Conservation (phyloP, 2,329 filamentous ascomycete genomes). For the Claviceps paspali region DNA sequence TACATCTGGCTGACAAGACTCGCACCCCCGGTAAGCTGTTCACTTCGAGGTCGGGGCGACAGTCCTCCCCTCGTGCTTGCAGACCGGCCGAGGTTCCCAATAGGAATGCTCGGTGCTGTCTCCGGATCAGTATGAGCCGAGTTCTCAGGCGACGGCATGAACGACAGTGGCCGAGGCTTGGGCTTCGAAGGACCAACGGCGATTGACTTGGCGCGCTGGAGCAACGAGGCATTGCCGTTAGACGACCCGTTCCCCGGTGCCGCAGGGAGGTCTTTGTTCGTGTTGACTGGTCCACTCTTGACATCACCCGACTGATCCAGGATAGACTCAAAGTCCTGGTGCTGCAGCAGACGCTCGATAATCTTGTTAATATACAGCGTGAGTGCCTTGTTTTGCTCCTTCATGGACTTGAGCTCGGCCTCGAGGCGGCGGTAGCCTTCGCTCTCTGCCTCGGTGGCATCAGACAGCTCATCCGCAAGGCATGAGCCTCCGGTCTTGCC, state of each 20-base stretch:
- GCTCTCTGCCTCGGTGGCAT: slow-evolving; percentile 43
- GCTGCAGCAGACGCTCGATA: slow-evolving; percentile 83
- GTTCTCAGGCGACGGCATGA: slow-evolving; percentile 28
- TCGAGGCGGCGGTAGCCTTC: slow-evolving; percentile 56
- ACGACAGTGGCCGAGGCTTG: slow-evolving; percentile 40
- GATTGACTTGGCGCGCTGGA: slow-evolving; percentile 48
- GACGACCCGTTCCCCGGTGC: slow-evolving; percentile 31
- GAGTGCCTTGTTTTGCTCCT: slow-evolving; percentile 93
- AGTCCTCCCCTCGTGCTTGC: slow-evolving; percentile 37
- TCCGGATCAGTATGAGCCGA: slow-evolving; percentile 48
- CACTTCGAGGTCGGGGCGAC: slow-evolving; percentile 39
- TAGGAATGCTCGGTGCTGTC: slow-evolving; percentile 62
- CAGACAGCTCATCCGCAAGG: slow-evolving; percentile 80
- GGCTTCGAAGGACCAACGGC: slow-evolving; percentile 32
- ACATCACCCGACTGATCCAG: slow-evolving; percentile 60
- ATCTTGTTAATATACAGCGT: slow-evolving; percentile 99
- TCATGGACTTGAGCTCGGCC: slow-evolving; percentile 60
- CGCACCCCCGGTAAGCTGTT: slow-evolving; percentile 48
- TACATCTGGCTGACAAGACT: slow-evolving; percentile 83
- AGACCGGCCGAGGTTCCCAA: slow-evolving; percentile 40
- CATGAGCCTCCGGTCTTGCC: slow-evolving; percentile 38
- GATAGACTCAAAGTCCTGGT: slow-evolving; percentile 90
- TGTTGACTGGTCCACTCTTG: slow-evolving; percentile 26
- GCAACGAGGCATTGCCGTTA: slow-evolving; percentile 28
- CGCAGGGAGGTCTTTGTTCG: slow-evolving; percentile 73